These are phyloP conservation scores for Chloris gayana DNA, from an alignment of 176 grass and related monocot species.

Conservation along the genomic window DNA sequence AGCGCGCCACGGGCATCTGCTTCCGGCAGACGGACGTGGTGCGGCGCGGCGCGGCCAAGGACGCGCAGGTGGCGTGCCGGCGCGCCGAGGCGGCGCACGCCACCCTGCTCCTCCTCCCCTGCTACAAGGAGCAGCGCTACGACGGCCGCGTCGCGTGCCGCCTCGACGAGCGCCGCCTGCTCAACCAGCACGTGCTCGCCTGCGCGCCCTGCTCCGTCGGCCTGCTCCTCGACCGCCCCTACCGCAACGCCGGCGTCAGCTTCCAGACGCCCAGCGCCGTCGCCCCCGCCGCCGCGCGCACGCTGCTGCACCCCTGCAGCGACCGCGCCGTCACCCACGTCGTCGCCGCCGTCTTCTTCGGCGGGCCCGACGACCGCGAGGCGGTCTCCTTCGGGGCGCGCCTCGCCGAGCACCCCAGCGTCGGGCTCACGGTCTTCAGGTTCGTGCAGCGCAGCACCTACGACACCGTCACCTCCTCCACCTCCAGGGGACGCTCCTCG, in stretches of 20 bases:
- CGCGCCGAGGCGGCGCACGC: background rate
- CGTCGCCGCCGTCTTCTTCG: slow-evolving; percentile 51
- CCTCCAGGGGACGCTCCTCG: background rate
- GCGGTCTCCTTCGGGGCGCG: slow-evolving; percentile 46
- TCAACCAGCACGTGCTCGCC: background rate
- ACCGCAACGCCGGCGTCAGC: background rate
- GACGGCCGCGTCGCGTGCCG: background rate
- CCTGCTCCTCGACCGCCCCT: slow-evolving; percentile 40
- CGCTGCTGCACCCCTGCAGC: slow-evolving; percentile 59
- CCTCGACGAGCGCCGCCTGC: background rate
- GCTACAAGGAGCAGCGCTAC: background rate
- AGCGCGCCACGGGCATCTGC: slow-evolving; percentile 23
- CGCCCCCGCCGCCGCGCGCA: slow-evolving; percentile 22
- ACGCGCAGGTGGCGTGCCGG: slow-evolving; percentile 31
- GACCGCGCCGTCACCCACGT: slow-evolving; percentile 56
- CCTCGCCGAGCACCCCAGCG: slow-evolving; percentile 20
- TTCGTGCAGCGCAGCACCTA: slow-evolving; percentile 62
- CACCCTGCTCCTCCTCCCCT: background rate
- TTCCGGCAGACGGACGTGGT: slow-evolving; percentile 45
- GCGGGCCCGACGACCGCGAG: slow-evolving; percentile 58
- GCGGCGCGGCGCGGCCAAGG: background rate
- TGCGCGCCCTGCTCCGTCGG: background rate
- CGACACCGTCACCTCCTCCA: slow-evolving; percentile 37
- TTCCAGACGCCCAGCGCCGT: slow-evolving; percentile 46
- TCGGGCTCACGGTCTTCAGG: slow-evolving; percentile 46